Percentiles rank a stretch among this genome's conserved stretches.
These are phyloP conservation scores for Candida ficus DNA, from an alignment of 805 yeast species.

Conservation along the genomic window DNA sequence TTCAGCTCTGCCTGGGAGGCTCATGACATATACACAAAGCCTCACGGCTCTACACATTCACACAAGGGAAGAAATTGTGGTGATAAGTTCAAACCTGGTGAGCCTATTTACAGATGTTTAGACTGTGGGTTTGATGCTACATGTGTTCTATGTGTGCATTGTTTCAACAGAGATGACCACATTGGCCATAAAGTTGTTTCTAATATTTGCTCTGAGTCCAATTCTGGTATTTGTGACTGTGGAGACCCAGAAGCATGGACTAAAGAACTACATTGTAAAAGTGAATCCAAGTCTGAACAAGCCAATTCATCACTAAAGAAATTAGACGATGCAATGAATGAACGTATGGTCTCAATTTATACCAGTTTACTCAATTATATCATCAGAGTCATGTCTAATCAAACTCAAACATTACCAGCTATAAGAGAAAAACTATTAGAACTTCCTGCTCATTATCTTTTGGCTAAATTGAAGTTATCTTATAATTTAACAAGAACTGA, in stretches of 20 bases:
- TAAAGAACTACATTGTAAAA: slow-evolving; percentile 44
- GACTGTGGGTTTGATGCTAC: slow-evolving; percentile 78
- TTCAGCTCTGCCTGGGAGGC: neutral
- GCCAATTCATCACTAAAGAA: slow-evolving; percentile 27
- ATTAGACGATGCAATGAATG: slow-evolving; percentile 8
- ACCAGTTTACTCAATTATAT: slow-evolving; percentile 35
- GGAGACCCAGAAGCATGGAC: slow-evolving; percentile 86
- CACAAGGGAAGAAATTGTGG: slow-evolving; percentile 70
- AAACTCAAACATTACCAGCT: slow-evolving; percentile 35
- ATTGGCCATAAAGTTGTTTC: slow-evolving; percentile 53
- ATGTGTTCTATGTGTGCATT: slow-evolving; percentile 69
- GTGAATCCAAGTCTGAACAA: slow-evolving; percentile 15
- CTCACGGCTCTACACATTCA: slow-evolving; percentile 2
- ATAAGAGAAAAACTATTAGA: slow-evolving; percentile 15
- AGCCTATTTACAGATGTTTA: slow-evolving; percentile 65
- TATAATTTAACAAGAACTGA: no score
- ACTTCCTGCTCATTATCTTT: no score
- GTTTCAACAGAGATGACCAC: slow-evolving; percentile 70
- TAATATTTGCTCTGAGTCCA: slow-evolving; percentile 29
- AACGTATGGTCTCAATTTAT: slow-evolving; percentile 25
- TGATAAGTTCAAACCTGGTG: slow-evolving; percentile 51
- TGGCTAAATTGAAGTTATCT: no score
- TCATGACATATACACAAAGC: neutral
- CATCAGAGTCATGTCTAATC: slow-evolving; percentile 36
- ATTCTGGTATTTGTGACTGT: slow-evolving; percentile 56